These are phyloP conservation scores for Helminthosporium solani DNA, from an alignment of 2,329 filamentous ascomycete genomes.

Conservation along the genomic window DNA sequence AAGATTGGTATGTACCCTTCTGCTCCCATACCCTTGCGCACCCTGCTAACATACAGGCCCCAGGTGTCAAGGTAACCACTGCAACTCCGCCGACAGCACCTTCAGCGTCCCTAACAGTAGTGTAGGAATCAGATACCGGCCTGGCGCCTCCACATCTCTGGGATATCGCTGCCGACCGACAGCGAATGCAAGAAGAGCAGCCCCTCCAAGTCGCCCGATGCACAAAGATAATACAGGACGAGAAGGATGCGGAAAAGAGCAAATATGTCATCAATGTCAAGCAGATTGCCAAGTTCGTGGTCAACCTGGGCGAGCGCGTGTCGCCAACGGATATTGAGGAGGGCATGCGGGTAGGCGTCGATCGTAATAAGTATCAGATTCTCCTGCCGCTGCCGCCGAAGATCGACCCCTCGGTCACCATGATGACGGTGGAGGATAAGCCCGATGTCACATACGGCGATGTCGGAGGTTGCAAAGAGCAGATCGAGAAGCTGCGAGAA, in stretches of 20 bases:
- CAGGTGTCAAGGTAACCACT: constrained; percentile 64
- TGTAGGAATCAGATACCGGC: constrained; percentile 93
- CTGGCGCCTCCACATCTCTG: constrained; percentile 97
- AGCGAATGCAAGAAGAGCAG: constrained; percentile 98
- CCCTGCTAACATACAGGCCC: constrained; percentile 6
- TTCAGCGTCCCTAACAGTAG: constrained; percentile 7
- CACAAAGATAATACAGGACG: constrained; percentile 98
- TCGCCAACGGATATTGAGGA: constrained; percentile 99
- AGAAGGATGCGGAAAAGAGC: constrained; percentile 94
- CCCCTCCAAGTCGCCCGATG: constrained; percentile 95
- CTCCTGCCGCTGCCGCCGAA: constrained; percentile 93
- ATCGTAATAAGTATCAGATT: constrained; percentile 99
- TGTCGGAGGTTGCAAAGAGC: constrained; percentile 98
- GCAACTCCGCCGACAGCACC: neutral
- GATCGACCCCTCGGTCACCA: constrained; percentile 98
- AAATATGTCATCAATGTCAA: constrained; percentile 99
- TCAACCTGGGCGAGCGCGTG: constrained; percentile 94
- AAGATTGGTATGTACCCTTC: constrained; percentile 69
- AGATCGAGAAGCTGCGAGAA: constrained; percentile 98
- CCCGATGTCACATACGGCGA: constrained; percentile 98
- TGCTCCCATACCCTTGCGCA: neutral
- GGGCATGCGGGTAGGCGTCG: constrained; percentile 97
- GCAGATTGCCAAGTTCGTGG: constrained; percentile 99
- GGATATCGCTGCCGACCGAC: constrained; percentile 96
- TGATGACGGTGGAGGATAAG: constrained; percentile 99